Conservation (phyloP, 2,329 filamentous ascomycete species). For the Xylariomycetidae sp. region DNA sequence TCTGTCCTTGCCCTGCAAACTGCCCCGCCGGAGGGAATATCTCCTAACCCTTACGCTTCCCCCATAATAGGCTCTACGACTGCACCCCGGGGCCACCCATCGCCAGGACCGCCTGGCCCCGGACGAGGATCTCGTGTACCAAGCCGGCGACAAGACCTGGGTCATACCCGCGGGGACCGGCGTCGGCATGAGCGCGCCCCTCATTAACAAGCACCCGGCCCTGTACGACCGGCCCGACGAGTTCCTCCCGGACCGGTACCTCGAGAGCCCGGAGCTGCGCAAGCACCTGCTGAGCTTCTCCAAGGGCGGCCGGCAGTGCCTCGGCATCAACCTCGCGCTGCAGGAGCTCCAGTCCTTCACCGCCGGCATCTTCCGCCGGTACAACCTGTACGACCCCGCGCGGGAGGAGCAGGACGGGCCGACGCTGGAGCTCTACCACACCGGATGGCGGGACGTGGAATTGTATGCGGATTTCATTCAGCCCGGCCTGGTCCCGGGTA, state of each 20-base stretch:
- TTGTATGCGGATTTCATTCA: slow-evolving; percentile 17
- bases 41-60: too few species aligned
- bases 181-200: slow-evolving; percentile 17
- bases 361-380: slow-evolving; percentile 17
- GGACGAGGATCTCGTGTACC: slow-evolving; percentile 24
- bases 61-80: slow-evolving; percentile 29
- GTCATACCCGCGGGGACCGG: slow-evolving; percentile 14
- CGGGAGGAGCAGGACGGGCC: slow-evolving; percentile 16
- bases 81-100: slow-evolving; percentile 31
- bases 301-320: slow-evolving; percentile 17
- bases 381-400: slow-evolving; percentile 17
- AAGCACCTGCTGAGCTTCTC: slow-evolving; percentile 18
- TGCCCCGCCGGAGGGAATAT: too few species aligned
- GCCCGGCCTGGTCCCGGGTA: slow-evolving; percentile 14
- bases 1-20: too few species aligned
- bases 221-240: slow-evolving; percentile 16
- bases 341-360: slow-evolving; percentile 20
- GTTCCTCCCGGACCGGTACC: slow-evolving; percentile 20
- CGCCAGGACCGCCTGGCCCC: slow-evolving; percentile 27
- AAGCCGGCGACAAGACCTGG: slow-evolving; percentile 12
- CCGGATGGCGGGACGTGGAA: slow-evolving; percentile 13
- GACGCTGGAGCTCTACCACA: slow-evolving; percentile 21
- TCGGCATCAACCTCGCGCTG: slow-evolving; percentile 22
- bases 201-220: slow-evolving; percentile 16
- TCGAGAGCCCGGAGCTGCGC: slow-evolving; percentile 18